Percentiles rank a stretch among this genome's conserved stretches.
Conservation (phyloP, 257 asterid species). For the Salvia splendens region DNA sequence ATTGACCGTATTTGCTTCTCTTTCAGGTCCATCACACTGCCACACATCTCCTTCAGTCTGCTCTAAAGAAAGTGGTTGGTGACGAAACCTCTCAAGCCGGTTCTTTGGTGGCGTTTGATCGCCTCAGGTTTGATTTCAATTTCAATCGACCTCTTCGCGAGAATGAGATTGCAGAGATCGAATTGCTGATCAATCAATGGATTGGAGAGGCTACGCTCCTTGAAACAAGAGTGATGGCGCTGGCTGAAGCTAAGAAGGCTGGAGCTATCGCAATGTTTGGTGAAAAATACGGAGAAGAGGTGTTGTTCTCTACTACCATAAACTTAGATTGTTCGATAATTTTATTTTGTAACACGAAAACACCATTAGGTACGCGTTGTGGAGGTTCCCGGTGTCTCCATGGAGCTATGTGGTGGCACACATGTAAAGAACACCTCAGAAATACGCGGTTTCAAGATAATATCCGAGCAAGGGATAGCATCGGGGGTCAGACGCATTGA, state of each 20-base stretch:
- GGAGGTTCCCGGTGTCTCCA: constrained; percentile 92
- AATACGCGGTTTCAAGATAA: constrained; percentile 84
- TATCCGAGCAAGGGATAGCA: constrained; percentile 86
- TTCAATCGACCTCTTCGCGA: constrained; percentile 80
- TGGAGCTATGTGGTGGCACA: constrained; percentile 97
- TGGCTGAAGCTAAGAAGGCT: constrained; percentile 84
- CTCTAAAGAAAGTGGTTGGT: constrained; percentile 85
- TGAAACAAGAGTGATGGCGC: constrained; percentile 69
- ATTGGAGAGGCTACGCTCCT: constrained; percentile 79
- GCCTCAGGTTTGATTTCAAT: constrained; percentile 89
- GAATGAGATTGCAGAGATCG: constrained; percentile 72
- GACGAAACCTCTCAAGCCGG: constrained; percentile 97
- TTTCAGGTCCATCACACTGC: constrained; percentile 93
- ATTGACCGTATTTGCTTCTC: constrained; percentile 9
- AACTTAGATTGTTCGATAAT: neutral
- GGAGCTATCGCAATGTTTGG: constrained; percentile 99
- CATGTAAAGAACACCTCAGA: constrained; percentile 78
- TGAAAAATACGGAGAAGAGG: constrained; percentile 95
- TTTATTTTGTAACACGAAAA: neutral
- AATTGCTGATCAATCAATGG: constrained; percentile 76
- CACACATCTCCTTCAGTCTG: constrained; percentile 94
- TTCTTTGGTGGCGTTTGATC: constrained; percentile 89
- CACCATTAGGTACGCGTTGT: constrained; percentile 81
- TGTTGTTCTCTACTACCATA: constrained; percentile 16
- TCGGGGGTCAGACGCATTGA: constrained; percentile 91